phyloP scores from a whole-genome alignment of 345 rosid species.

The Hibiscus syriacus region DNA sequence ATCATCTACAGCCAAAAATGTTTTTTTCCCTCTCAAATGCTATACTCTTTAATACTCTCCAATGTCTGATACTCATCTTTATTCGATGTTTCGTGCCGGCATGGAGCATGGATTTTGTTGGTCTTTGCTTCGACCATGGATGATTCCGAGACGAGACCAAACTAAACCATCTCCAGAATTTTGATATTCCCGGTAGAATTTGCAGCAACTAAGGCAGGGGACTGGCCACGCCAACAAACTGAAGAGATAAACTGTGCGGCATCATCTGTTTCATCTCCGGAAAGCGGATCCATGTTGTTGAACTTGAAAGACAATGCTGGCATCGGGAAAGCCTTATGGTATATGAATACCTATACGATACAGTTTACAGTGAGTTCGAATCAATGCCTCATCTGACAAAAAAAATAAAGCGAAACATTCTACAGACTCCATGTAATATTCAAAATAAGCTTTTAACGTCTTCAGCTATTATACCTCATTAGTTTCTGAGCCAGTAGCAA shows the following conservation, averaged over 20 bases:
- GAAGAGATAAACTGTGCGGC: slow-evolving; percentile 71
- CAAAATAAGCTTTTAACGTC: background rate
- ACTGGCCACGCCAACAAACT: slow-evolving; percentile 80
- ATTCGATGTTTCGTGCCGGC: background rate
- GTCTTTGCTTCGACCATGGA: background rate
- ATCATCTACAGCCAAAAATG: slow-evolving; percentile 30
- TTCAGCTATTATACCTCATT: slow-evolving; percentile 52
- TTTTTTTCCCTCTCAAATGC: slow-evolving; percentile 9
- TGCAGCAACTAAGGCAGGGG: slow-evolving; percentile 76
- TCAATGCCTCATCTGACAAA: background rate
- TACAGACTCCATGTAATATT: background rate
- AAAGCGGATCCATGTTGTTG: slow-evolving; percentile 42
- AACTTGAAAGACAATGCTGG: slow-evolving; percentile 82
- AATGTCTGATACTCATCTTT: background rate
- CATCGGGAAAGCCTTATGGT: slow-evolving; percentile 98
- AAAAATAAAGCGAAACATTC: background rate
- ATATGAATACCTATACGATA: slow-evolving; percentile 57
- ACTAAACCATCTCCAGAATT: slow-evolving; percentile 74
- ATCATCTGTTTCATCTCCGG: slow-evolving; percentile 61
- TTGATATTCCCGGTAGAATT: slow-evolving; percentile 88
- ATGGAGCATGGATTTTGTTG: background rate
- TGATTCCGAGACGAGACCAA: background rate
- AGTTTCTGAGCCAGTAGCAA: slow-evolving; percentile 97
- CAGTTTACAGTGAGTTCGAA: background rate
- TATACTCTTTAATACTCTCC: slow-evolving; percentile 19